A percentile compares a stretch with the other conserved stretches of the same genome.
phyloP scores from a whole-genome alignment of 1,284 basidiomycete genomes.

The Trametes sp. region DNA sequence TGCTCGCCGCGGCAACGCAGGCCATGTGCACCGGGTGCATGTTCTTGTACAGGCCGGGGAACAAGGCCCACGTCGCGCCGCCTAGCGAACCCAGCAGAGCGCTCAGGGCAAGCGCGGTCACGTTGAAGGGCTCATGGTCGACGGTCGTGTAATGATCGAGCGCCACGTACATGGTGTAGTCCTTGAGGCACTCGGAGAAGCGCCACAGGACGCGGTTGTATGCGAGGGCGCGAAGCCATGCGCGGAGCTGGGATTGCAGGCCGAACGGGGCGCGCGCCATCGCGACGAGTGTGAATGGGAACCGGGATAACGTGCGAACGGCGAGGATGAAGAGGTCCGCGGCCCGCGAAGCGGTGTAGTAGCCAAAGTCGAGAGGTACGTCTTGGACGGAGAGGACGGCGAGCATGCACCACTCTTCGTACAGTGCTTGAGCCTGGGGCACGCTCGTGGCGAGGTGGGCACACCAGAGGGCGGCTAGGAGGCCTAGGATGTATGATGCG shows the following conservation, averaged over 20 bases:
- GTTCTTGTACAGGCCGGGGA: background rate
- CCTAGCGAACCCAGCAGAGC: background rate
- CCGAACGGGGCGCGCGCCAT: background rate
- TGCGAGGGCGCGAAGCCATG: background rate
- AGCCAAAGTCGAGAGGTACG: background rate
- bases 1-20: background rate
- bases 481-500: background rate
- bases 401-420: background rate
- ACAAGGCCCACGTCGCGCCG: background rate
- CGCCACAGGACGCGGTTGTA: background rate
- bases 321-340: background rate
- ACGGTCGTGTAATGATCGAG: background rate
- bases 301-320: background rate
- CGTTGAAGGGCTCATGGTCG: background rate
- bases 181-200: background rate
- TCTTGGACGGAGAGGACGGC: background rate
- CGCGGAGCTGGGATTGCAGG: background rate
- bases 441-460: background rate
- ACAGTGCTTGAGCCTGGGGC: background rate
- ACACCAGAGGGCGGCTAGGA: background rate
- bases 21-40: background rate
- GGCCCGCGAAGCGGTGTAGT: background rate
- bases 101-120: no score
- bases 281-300: background rate
- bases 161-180: background rate